phyloP scores from a whole-genome alignment of 2,329 filamentous ascomycete genomes.

The Penicillium sp. region DNA sequence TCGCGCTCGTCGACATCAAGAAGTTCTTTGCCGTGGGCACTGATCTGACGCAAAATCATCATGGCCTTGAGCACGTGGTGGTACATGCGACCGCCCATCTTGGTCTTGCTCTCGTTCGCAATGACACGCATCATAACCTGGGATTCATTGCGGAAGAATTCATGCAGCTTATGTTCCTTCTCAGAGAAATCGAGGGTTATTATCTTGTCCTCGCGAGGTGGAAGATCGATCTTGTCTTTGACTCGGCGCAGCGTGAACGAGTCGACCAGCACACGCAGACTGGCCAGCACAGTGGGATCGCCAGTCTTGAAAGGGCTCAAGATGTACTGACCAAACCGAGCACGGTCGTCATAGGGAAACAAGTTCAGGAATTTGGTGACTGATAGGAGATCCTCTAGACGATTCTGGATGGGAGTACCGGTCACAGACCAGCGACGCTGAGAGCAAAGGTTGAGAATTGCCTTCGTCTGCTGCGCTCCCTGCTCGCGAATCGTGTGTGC shows the following conservation, averaged over 20 bases:
- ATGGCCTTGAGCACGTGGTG: constrained; percentile 92
- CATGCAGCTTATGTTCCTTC: constrained; percentile 75
- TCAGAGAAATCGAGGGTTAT: constrained; percentile 71
- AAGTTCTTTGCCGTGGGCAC: constrained; percentile 90
- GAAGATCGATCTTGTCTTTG: constrained; percentile 87
- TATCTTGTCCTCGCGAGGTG: constrained; percentile 69
- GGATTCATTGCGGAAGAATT: constrained; percentile 79
- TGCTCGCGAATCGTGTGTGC: constrained; percentile 92
- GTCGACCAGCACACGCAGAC: constrained; percentile 84
- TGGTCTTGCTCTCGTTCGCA: constrained; percentile 61
- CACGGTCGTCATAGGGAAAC: constrained; percentile 76
- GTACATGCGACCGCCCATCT: constrained; percentile 80
- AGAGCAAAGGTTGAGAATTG: constrained; percentile 75
- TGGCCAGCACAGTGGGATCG: constrained; percentile 74
- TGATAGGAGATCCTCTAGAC: constrained; percentile 83
- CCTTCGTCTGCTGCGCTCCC: constrained; percentile 76
- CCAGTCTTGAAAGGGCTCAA: constrained; percentile 82
- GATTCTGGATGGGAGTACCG: constrained; percentile 92
- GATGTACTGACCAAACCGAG: constrained; percentile 75
- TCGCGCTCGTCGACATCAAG: constrained; percentile 80
- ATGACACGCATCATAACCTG: constrained; percentile 76
- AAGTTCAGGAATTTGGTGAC: constrained; percentile 82
- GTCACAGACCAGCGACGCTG: constrained; percentile 94
- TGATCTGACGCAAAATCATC: constrained; percentile 81
- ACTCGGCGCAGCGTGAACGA: constrained; percentile 89